Evolutionary conservation across 345 rosid species (phyloP).

Genomic region (Noccaea bulbosa): DNA sequence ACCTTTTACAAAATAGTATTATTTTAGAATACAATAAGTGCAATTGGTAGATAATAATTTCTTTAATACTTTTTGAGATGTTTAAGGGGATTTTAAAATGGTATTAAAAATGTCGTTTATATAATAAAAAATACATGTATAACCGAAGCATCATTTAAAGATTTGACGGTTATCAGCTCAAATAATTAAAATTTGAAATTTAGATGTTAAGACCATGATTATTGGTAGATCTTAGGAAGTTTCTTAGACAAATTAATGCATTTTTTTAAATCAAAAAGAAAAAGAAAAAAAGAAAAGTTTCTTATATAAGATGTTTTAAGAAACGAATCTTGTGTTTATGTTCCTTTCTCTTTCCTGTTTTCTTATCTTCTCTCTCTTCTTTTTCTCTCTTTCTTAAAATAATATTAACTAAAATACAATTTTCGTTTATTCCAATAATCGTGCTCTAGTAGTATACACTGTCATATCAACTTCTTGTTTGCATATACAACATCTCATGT

Average conservation of each 20-base stretch:
- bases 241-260: too few species aligned
- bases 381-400: too few species aligned
- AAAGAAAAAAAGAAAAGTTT: too few species aligned
- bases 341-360: too few species aligned
- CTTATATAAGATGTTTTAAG: too few species aligned
- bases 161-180: conserved; percentile 19
- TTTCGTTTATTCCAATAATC: too few species aligned
- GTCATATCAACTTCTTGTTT: conserved; percentile 7
- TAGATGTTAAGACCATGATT: neutral
- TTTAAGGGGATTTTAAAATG: neutral
- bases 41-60: neutral
- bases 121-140: neutral
- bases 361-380: too few species aligned
- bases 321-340: too few species aligned
- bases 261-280: too few species aligned
- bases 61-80: neutral
- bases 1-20: neutral
- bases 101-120: neutral
- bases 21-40: neutral
- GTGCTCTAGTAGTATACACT: neutral
- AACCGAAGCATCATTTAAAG: conserved; percentile 21
- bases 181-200: conserved; percentile 10
- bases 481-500: neutral
- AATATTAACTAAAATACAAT: too few species aligned
- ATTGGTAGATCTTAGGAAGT: too few species aligned